Conservation (phyloP, 345 rosid genomes). For the Limnanthes douglasii region DNA sequence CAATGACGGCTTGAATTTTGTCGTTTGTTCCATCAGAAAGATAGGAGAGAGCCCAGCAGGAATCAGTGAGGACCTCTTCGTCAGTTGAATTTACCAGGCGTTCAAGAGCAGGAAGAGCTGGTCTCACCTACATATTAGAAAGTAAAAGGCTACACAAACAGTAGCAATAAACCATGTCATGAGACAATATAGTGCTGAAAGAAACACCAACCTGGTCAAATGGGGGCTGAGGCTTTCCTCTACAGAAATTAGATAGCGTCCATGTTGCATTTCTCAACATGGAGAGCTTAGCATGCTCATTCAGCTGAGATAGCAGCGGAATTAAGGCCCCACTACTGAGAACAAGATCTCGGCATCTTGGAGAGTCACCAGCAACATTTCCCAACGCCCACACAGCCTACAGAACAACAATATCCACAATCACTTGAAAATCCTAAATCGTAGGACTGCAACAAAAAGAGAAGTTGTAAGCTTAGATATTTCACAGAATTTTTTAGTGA, state of each 20-base stretch:
- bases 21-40: constrained; percentile 69
- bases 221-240: constrained; percentile 81
- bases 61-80: constrained; percentile 69
- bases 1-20: constrained; percentile 69
- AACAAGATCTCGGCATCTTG: constrained; percentile 21
- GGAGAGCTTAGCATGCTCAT: constrained; percentile 20
- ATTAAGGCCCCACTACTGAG: constrained; percentile 15
- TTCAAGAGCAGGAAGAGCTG: constrained; percentile 62
- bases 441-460: too few relatives aligned
- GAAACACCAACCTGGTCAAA: constrained; percentile 48
- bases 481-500: too few relatives aligned
- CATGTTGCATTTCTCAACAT: constrained; percentile 24
- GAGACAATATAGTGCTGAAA: too few relatives aligned
- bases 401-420: too few relatives aligned
- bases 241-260: constrained; percentile 38
- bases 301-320: constrained; percentile 18
- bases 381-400: constrained; percentile 25
- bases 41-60: constrained; percentile 71
- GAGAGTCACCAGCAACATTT: constrained; percentile 24
- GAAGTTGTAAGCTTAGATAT: too few relatives aligned
- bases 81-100: constrained; percentile 52
- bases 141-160: too few relatives aligned
- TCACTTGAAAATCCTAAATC: too few relatives aligned
- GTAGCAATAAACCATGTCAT: too few relatives aligned
- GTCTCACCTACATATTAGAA: constrained; percentile 62